These are phyloP conservation scores for Euptelea pleiosperma DNA, from an alignment of 164 flowering plant genomes.

Conservation along the genomic window DNA sequence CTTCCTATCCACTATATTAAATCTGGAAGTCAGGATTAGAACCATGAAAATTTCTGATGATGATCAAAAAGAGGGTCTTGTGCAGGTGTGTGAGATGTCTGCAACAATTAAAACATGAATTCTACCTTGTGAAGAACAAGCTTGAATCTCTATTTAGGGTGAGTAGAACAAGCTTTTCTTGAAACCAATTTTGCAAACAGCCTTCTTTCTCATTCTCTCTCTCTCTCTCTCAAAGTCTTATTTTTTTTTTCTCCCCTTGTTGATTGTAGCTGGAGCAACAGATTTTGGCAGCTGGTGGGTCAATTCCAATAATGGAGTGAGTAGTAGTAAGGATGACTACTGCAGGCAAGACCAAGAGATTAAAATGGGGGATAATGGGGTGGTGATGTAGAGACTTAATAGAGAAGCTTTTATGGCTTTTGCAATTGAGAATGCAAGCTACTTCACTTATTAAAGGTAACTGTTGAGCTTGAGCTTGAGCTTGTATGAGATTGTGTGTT, in stretches of 20 bases:
- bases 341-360: not conserved
- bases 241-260: conserved; percentile 13
- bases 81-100: conserved; percentile 46
- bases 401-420: too few relatives aligned
- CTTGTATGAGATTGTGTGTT: not conserved
- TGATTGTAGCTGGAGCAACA: conserved; percentile 45
- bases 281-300: conserved; percentile 45
- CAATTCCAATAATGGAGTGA: conserved; percentile 32
- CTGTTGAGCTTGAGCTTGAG: too few relatives aligned
- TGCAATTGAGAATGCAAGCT: too few relatives aligned
- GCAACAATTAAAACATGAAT: conserved; percentile 46
- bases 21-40: too few relatives aligned
- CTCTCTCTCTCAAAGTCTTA: not conserved
- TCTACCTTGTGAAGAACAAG: conserved; percentile 43
- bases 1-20: not conserved
- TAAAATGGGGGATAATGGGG: not conserved
- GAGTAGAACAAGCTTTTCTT: conserved; percentile 8
- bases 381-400: too few relatives aligned
- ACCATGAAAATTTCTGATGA: not conserved
- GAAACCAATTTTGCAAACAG: not conserved
- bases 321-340: not conserved
- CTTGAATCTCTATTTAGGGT: conserved; percentile 46
- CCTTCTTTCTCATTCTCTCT: too few relatives aligned
- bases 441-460: too few relatives aligned
- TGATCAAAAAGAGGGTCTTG: conserved; percentile 9